Evolutionary conservation across 352 stramenopile genomes (phyloP), one percentile per base, ranked within the genome.

Genomic region (Globisporangium viniferum): DNA sequence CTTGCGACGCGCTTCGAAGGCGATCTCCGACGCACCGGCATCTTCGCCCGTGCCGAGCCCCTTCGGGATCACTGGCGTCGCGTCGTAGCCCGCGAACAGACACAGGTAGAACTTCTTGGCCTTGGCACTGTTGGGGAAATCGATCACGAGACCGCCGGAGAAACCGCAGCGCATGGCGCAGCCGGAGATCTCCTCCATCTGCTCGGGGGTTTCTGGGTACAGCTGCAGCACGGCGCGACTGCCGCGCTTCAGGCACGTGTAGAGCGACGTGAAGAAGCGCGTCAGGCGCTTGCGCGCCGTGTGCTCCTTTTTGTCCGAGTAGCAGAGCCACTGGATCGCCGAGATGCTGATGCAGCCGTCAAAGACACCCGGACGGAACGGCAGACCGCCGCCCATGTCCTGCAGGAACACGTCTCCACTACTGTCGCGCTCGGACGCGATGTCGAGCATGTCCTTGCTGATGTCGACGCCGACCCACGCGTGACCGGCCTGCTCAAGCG

Each of bases 31-130:
- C 3, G 78, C 67, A 5, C 56, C 31, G 7, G 56, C 56, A 24
- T 74, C 76, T 55, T 84, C 80, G 60, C 78, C 80, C 12, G 82
- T 84, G 8, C 79, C 90, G 49, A 98, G 80, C 24, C 80, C 93
- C 73, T 91, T 82, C 3, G 93, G 96, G 31, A 97, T 76, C 55
- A 89, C 86, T 68, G 88, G 83, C 27, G 80, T 70, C 7, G 71
- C 80, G 53, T 93, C 97, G 53, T 90, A 92, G 60, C 97, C 92
- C 59, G 98, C 97, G 75, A 99, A 99, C 36, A 98, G 90, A 61
- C 98, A 96, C 20, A 99, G 75, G 76, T 99, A 99, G 81, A 99
- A 99, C 76, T 99, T 99, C 85, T 99, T 99, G 39, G 98, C 98
- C 73, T 99, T 99, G 44, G 98, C 88, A 77, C 82, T 99, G 79